Base-by-base conservation (phyloP, 495 filamentous ascomycete genomes). In the Letharia columbiana region DNA sequence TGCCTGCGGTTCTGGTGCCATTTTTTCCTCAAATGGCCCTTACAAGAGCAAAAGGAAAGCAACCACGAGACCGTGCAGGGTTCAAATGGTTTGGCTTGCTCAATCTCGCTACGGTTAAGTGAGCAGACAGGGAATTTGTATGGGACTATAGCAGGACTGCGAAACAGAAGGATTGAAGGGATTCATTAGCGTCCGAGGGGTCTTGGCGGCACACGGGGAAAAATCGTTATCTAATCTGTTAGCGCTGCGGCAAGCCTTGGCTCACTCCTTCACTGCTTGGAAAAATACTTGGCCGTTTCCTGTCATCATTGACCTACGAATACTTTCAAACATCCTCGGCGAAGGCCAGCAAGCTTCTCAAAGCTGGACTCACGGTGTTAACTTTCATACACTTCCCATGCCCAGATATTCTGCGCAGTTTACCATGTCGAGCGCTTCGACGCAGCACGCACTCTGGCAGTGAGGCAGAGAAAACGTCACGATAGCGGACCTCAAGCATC, bases 401-500 rank as follows among this genome's bases (percentile, higher is more conserved):
- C 50, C 4, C 28, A 54, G 23, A 54, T 11, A 9, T 11, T 57
- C 33, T 57, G 54, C 7, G 33, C 10, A 37, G 3, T 20, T 57
- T 8, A 23, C 44, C 63, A 63, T 63, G 63, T 28, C 44, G 45
- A 35, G 13, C 44, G 8, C 15, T 12, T 33, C n/a, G 42, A 61
- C 20, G 23, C 28, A 44, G 35, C 56, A 40, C 42, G 35, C 47
- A 20, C 35, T 66, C 11, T 57, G 57, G 42, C 64, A 66, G 49
- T 66, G 44, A 66, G 5, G 28, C 45, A 56, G 28, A 50, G 47
- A 42, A 42, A 61, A 9, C 64, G 58, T 50, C 57, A 66, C 45
- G 58, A 66, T 66, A 66, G 64, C 64, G 64, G 52, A 23, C 57
- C 39, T 13, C 56, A 31, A 66, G 42, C 64, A 39, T n/a, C 35